phyloP scores from a whole-genome alignment of 768 basidiomycete genomes.

The Mycena galericulata region DNA sequence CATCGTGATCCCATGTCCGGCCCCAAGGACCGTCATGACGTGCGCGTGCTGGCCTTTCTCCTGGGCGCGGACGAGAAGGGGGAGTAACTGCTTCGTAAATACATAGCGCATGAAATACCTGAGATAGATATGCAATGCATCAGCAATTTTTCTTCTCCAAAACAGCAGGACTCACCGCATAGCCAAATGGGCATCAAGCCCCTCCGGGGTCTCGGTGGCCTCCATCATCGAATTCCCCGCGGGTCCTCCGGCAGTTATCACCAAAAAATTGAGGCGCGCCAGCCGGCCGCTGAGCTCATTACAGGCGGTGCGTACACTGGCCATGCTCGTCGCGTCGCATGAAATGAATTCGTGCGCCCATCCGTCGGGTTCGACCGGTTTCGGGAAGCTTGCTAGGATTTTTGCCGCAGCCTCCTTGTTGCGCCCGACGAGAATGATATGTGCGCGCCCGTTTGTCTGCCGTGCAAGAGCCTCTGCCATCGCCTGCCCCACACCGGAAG shows the following conservation, averaged over 20 bases:
- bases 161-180: slow-evolving; percentile 40
- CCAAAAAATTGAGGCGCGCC: slow-evolving; percentile 48
- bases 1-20: slow-evolving; percentile 38
- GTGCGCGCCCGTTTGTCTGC: slow-evolving; percentile 42
- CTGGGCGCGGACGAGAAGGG: slow-evolving; percentile 39
- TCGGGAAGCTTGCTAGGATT: slow-evolving; percentile 44
- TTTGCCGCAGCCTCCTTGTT: slow-evolving; percentile 44
- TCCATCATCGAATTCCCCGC: neutral
- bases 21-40: slow-evolving; percentile 46
- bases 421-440: slow-evolving; percentile 43
- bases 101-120: slow-evolving; percentile 38
- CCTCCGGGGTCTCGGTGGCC: slow-evolving; percentile 30
- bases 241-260: slow-evolving; percentile 35
- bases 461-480: slow-evolving; percentile 48
- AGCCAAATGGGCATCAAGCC: slow-evolving; percentile 14
- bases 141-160: slow-evolving; percentile 14
- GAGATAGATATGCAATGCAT: neutral
- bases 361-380: slow-evolving; percentile 23
- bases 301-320: neutral
- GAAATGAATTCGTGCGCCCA: slow-evolving; percentile 45
- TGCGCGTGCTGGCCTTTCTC: slow-evolving; percentile 44
- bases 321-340: slow-evolving; percentile 42
- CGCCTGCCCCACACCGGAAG: slow-evolving; percentile 43
- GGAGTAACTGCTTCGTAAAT: slow-evolving; percentile 42
- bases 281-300: slow-evolving; percentile 24